A percentile compares a stretch with the other conserved stretches of the same genome.
Evolutionary conservation across 257 asterid species (phyloP).

Genomic region (Prunella vulgaris): DNA sequence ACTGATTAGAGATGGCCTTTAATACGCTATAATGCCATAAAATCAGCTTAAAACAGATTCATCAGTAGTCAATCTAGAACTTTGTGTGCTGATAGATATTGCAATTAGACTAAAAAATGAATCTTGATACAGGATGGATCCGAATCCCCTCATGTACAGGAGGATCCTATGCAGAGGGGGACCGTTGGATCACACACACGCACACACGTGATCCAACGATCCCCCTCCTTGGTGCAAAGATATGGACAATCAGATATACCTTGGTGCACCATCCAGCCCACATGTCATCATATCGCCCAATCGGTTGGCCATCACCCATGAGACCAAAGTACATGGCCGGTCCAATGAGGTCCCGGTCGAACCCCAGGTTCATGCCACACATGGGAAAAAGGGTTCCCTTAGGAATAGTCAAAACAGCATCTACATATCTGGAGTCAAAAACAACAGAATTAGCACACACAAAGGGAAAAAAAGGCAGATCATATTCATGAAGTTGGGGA

Average conservation of each 20-base stretch:
- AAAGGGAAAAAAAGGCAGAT: background rate
- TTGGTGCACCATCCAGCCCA: slow-evolving; percentile 86
- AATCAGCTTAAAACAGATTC: background rate
- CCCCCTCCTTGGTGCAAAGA: background rate
- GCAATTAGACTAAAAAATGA: background rate
- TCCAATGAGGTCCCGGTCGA: slow-evolving; percentile 77
- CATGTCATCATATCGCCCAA: slow-evolving; percentile 81
- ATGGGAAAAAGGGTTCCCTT: slow-evolving; percentile 76
- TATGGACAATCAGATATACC: slow-evolving; percentile 27
- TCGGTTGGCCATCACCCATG: slow-evolving; percentile 89
- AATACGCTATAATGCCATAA: background rate
- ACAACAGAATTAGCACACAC: slow-evolving; percentile 6
- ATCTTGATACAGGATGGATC: background rate
- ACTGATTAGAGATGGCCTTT: no score
- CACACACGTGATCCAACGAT: no score
- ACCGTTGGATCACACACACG: no score
- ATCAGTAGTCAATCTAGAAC: background rate
- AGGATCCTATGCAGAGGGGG: no score
- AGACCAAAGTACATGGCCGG: slow-evolving; percentile 95
- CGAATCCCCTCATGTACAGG: no score
- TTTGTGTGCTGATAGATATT: background rate
- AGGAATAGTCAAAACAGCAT: slow-evolving; percentile 79
- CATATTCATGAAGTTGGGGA: background rate
- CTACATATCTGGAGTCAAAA: slow-evolving; percentile 51
- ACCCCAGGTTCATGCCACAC: slow-evolving; percentile 81